phyloP scores from a whole-genome alignment of 345 rosid species.

The Pistacia atlantica region DNA sequence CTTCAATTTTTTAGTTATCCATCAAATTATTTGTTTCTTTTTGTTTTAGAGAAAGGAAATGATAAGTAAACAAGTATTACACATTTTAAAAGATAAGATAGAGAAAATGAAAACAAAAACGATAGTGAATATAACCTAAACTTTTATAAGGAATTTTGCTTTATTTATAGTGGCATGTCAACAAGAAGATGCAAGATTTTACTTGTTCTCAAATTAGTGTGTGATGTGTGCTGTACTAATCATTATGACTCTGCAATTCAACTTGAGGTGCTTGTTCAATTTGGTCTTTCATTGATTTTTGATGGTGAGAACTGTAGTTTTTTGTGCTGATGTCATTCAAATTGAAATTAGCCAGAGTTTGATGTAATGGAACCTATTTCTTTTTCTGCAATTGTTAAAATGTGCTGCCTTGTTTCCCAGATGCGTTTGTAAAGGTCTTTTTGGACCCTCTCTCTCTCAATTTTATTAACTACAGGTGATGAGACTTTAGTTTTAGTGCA shows the following conservation, averaged over 20 bases:
- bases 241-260: neutral
- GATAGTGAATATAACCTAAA: neutral
- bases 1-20: too few relatives aligned
- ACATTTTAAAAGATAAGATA: too few relatives aligned
- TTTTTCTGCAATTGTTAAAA: slow-evolving; percentile 2
- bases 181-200: neutral
- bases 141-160: neutral
- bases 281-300: neutral
- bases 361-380: neutral
- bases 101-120: too few relatives aligned
- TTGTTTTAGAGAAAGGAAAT: too few relatives aligned
- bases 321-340: neutral
- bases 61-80: too few relatives aligned
- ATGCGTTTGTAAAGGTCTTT: neutral
- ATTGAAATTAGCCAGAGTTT: neutral
- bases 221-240: neutral
- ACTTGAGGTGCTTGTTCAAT: neutral
- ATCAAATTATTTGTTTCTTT: too few relatives aligned
- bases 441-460: neutral
- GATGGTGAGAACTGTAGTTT: neutral
- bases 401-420: neutral
- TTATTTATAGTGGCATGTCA: neutral
- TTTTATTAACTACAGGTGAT: neutral
- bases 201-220: neutral
- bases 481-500: neutral